Percentiles rank a stretch among this genome's conserved stretches.
Evolutionary conservation across 2,329 filamentous ascomycete genomes (phyloP).

Genomic region (Paecilomyces niveus): DNA sequence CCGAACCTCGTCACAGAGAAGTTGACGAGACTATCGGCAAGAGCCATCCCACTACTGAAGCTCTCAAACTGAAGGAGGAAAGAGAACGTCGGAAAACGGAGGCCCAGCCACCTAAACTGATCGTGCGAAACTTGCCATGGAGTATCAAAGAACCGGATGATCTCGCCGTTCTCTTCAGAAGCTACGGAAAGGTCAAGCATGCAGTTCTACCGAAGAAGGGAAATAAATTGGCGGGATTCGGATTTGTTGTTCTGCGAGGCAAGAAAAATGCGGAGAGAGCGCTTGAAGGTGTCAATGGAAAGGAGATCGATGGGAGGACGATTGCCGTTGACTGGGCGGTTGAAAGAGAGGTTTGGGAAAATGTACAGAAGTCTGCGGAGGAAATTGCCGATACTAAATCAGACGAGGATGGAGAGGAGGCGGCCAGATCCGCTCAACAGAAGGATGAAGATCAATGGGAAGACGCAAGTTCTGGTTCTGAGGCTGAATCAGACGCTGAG

Average conservation of each 20-base stretch:
- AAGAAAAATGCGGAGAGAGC: constrained; percentile 88
- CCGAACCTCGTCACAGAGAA: constrained; percentile 73
- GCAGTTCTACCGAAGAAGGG: constrained; percentile 75
- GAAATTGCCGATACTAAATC: constrained; percentile 16
- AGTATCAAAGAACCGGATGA: constrained; percentile 83
- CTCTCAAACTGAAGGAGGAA: constrained; percentile 32
- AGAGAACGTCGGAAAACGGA: constrained; percentile 54
- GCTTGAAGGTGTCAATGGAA: constrained; percentile 78
- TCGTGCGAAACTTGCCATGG: constrained; percentile 93
- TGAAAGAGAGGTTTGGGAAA: constrained; percentile 79
- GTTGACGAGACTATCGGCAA: constrained; percentile 44
- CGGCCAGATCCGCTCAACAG: constrained; percentile 38
- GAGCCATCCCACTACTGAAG: constrained; percentile 29
- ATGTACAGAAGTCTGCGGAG: constrained; percentile 44
- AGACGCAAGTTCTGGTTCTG: constrained; percentile 29
- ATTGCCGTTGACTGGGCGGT: constrained; percentile 96
- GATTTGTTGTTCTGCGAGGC: constrained; percentile 82
- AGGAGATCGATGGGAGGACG: constrained; percentile 76
- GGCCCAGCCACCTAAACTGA: constrained; percentile 63
- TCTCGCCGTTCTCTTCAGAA: constrained; percentile 69
- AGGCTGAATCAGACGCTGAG: constrained; percentile 31
- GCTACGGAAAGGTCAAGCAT: constrained; percentile 86
- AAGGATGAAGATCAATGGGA: constrained; percentile 36
- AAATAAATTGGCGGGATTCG: constrained; percentile 71
- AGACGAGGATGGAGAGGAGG: constrained; percentile 24